Evolutionary conservation across 108 stramenopile species (phyloP), one percentile per base, ranked within the genome.

Genomic region (Chaetoceros tenuissimus): DNA sequence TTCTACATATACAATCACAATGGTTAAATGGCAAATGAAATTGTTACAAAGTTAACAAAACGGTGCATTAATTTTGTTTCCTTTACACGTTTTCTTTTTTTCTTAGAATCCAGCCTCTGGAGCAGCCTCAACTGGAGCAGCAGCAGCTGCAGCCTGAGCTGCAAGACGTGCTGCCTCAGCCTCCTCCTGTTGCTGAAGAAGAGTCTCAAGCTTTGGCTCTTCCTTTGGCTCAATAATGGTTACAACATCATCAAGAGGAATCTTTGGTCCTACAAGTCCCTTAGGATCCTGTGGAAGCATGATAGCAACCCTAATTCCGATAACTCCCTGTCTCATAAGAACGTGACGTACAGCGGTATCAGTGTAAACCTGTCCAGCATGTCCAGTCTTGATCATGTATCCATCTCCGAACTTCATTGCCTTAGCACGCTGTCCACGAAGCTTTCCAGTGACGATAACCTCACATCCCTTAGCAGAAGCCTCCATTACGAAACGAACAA

Each of bases 371-470:
- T 94, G 84, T 68, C 87, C 85, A 53, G 97, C 94, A 64, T 98
- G 96, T 57, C 99, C 99, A 31, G 96, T 93, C 92, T 99, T 99
- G 94, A 99, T 98, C 99, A 99, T 99, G 95, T 98, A 99, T 18
- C 99, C 99, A 62, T 98, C 96, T 31, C 90, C 89, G 79, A 99
- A 99, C 78, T 99, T 99, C 97, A 98, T 98, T 50, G 85, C 92
- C 94, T 99, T 99, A 74, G 99, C 99, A 87, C 99, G 96, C 75
- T 96, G 96, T 74, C 96, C 99, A 57, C 97, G 89, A 21, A 99
- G 95, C 87, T 99, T 99, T 59, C 99, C 99, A 52, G 97, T 89
- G 48, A 99, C 99, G 64, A 97, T 84, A 51, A 98, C 97, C 83
- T 99, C 99, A 52, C 94, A 95, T 24, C 99, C 99, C 95, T 98